Conservation (phyloP, 306 rosid genomes). For the Delonix regia region DNA sequence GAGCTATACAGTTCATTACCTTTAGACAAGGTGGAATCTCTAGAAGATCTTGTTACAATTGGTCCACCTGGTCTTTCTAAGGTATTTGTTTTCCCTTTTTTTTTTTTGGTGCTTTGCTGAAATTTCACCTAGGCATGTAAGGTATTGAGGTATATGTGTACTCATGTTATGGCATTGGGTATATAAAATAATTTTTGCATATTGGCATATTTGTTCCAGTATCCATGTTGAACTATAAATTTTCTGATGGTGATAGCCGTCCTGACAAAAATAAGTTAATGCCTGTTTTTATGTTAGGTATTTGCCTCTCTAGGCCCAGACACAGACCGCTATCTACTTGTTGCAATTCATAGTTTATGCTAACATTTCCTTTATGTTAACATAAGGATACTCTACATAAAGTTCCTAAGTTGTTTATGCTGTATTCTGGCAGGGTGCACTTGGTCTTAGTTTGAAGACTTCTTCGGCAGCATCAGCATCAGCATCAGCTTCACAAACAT, state of each 20-base stretch:
- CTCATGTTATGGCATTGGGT: slow-evolving; percentile 13
- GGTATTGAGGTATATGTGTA: background rate
- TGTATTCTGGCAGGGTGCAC: slow-evolving; percentile 61
- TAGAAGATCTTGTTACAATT: slow-evolving; percentile 72
- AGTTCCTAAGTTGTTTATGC: slow-evolving; percentile 29
- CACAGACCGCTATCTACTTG: background rate
- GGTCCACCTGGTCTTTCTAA: slow-evolving; percentile 73
- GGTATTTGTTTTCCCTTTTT: slow-evolving; percentile 45
- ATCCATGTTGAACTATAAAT: background rate
- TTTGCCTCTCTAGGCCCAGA: no score
- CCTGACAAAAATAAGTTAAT: background rate
- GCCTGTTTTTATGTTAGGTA: background rate
- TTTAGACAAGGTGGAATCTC: slow-evolving; percentile 82
- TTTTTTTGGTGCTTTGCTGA: background rate
- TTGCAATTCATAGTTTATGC: slow-evolving; percentile 20
- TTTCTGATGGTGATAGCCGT: background rate
- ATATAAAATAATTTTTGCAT: background rate
- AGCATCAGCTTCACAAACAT: slow-evolving; percentile 46
- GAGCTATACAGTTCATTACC: slow-evolving; percentile 74
- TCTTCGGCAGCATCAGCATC: slow-evolving; percentile 49
- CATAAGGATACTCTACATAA: background rate
- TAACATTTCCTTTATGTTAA: background rate
- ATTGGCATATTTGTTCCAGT: background rate
- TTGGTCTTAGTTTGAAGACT: slow-evolving; percentile 62
- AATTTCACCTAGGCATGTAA: background rate